Evolutionary conservation across 2,329 filamentous ascomycete species (phyloP).

Genomic region (Fusarium acutatum): DNA sequence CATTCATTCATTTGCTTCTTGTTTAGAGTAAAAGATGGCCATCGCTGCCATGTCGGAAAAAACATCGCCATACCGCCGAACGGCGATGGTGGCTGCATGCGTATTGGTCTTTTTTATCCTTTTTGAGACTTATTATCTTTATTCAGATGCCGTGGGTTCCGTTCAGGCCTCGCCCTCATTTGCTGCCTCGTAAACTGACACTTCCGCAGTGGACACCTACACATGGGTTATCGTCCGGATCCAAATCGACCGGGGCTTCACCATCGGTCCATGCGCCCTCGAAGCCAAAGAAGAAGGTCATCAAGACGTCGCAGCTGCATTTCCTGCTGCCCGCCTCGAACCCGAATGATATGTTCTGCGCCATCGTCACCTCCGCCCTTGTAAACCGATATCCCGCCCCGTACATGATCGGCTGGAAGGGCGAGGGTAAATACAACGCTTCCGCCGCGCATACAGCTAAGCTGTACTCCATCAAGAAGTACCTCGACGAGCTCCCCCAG

Average conservation of each 20-base stretch:
- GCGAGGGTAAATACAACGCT: conserved; percentile 36
- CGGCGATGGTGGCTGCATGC: not conserved
- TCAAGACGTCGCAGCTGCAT: conserved; percentile 46
- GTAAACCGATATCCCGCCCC: conserved; percentile 51
- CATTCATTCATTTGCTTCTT: not conserved
- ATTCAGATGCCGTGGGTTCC: conserved; percentile 9
- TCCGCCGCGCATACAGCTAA: conserved; percentile 21
- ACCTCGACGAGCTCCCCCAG: conserved; percentile 50
- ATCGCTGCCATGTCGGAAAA: conserved; percentile 16
- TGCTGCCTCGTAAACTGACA: not conserved
- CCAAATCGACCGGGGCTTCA: conserved; percentile 10
- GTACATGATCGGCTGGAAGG: conserved; percentile 51
- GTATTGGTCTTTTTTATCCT: conserved; percentile 18
- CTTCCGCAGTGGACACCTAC: conserved; percentile 18
- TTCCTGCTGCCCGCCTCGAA: conserved; percentile 51
- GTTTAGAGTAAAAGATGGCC: not conserved
- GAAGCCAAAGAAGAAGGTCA: not conserved
- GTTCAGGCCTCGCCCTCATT: not conserved
- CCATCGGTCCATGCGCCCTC: conserved; percentile 1
- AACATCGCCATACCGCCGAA: conserved; percentile 4
- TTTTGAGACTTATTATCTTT: conserved; percentile 21
- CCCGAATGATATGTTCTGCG: conserved; percentile 50
- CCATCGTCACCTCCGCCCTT: conserved; percentile 49
- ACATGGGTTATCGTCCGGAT: conserved; percentile 10
- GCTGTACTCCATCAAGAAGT: conserved; percentile 46